Evolutionary conservation across 1,139 yeast genomes (phyloP).

Genomic region (Blastobotrys malaysiensis): DNA sequence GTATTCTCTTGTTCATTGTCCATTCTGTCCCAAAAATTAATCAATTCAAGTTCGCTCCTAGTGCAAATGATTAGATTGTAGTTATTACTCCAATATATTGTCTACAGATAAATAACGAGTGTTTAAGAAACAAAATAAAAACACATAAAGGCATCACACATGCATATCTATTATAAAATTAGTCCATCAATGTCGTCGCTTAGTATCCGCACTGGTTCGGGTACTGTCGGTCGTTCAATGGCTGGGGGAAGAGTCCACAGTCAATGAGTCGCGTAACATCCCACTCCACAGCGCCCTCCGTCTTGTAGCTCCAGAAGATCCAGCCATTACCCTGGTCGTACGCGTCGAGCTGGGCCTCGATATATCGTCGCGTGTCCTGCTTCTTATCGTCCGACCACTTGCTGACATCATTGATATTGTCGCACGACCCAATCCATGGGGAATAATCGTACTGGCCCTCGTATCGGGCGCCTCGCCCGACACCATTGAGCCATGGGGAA

Average conservation of each 20-base stretch:
- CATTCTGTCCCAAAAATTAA: no score
- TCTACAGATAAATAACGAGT: neutral
- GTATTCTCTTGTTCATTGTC: no score
- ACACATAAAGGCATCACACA: neutral
- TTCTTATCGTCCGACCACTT: constrained; percentile 60
- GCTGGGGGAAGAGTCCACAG: constrained; percentile 72
- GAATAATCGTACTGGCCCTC: constrained; percentile 56
- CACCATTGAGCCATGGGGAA: constrained; percentile 88
- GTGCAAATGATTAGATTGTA: no score
- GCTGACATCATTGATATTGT: constrained; percentile 37
- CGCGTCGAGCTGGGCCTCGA: constrained; percentile 90
- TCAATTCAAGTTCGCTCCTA: no score
- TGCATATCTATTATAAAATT: neutral
- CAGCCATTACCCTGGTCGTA: constrained; percentile 72
- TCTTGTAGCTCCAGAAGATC: constrained; percentile 87
- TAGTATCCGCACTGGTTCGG: constrained; percentile 59
- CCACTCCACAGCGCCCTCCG: constrained; percentile 85
- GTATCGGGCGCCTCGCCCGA: constrained; percentile 79
- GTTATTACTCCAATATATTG: neutral
- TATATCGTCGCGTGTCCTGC: constrained; percentile 55
- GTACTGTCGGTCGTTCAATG: constrained; percentile 57
- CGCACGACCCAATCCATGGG: constrained; percentile 60
- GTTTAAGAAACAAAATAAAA: neutral
- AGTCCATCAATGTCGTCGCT: neutral
- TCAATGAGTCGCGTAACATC: constrained; percentile 57